Percentiles rank a stretch among this genome's conserved stretches.
phyloP scores from a whole-genome alignment of 306 rosid genomes.

The Cicer pinnatifidum region DNA sequence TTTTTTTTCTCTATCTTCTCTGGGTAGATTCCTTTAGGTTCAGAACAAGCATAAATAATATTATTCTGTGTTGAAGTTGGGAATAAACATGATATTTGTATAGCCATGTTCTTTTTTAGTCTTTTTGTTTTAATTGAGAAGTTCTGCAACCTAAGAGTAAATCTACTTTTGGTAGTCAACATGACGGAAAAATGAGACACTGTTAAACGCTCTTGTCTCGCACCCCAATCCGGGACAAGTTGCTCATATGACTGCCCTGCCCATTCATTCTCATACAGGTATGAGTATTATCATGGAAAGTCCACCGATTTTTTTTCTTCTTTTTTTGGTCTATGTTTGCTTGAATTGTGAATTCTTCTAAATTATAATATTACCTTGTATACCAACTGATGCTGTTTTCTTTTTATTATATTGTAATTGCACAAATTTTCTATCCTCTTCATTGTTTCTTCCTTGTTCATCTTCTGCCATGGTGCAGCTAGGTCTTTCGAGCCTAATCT shows the following conservation, averaged over 20 bases:
- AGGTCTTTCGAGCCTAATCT: conserved; percentile 56
- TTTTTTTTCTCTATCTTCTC: conserved; percentile 25
- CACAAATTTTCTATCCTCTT: conserved; percentile 42
- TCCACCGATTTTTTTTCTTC: background rate
- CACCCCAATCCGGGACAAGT: conserved; percentile 41
- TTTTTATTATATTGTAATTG: conserved; percentile 36
- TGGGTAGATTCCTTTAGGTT: conserved; percentile 27
- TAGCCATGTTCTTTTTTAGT: conserved; percentile 21
- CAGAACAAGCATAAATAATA: conserved; percentile 11
- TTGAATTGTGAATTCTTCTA: background rate
- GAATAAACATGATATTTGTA: conserved; percentile 32
- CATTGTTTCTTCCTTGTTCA: conserved; percentile 50
- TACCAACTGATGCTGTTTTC: conserved; percentile 38
- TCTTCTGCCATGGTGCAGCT: conserved; percentile 47
- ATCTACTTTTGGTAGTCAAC: conserved; percentile 46
- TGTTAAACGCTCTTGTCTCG: conserved; percentile 38
- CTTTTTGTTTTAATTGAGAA: background rate
- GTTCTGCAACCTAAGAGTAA: conserved; percentile 40
- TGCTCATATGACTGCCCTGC: conserved; percentile 40
- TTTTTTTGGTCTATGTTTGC: conserved; percentile 1
- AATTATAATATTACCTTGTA: conserved; percentile 14
- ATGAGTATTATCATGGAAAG: conserved; percentile 39
- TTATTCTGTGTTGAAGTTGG: conserved; percentile 20
- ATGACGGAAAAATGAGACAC: conserved; percentile 41
- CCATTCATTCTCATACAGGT: conserved; percentile 35